Conservation (phyloP, 345 rosid genomes). For the Sisymbrium irio region DNA sequence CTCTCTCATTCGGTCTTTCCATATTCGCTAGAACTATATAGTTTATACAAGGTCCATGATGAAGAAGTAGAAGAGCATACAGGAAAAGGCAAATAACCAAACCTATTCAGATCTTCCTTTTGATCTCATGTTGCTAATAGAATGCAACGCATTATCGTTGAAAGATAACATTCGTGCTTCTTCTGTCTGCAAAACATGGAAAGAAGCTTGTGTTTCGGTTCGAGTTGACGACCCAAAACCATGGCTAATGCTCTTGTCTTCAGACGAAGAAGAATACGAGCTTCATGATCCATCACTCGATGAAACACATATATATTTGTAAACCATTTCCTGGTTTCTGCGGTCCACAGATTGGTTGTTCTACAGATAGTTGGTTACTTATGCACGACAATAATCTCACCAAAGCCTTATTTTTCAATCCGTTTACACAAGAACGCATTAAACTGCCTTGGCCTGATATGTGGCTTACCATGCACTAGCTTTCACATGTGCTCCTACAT, state of each 20-base stretch:
- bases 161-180: not conserved
- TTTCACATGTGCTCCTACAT: not conserved
- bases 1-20: accelerated
- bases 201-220: not conserved
- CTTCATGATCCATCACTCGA: not conserved
- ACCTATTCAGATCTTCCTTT: not conserved
- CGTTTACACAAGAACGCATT: not conserved
- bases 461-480: not conserved
- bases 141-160: not conserved
- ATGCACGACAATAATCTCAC: not conserved
- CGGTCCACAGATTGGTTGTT: not conserved
- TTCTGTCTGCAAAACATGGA: not conserved
- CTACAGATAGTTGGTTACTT: not conserved
- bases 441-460: not conserved
- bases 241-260: not conserved
- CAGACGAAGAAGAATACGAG: not conserved
- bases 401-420: not conserved
- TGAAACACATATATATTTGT: not conserved
- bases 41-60: not conserved
- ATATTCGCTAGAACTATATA: not conserved
- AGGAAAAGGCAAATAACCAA: not conserved
- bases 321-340: not conserved
- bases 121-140: not conserved
- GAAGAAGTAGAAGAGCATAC: not conserved
- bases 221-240: not conserved